Conservation (phyloP, 2,329 filamentous ascomycete species). For the Neophaeococcomyces mojaviensis region DNA sequence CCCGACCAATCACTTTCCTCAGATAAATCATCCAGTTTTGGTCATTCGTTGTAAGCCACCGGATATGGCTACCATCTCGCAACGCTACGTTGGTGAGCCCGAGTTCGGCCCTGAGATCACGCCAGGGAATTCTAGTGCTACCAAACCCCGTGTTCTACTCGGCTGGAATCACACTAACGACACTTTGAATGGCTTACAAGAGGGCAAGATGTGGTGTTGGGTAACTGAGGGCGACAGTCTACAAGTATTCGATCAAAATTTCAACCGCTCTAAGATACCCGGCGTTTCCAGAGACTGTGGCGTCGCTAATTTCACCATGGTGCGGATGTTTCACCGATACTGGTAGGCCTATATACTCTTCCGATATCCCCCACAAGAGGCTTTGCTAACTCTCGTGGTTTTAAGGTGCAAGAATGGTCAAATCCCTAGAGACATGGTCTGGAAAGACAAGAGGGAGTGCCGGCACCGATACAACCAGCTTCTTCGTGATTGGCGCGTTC, state of each 20-base stretch:
- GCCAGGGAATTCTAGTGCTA: not conserved
- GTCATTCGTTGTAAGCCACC: not conserved
- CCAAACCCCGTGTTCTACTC: not conserved
- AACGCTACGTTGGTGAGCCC: not conserved
- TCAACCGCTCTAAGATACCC: not conserved
- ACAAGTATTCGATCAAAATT: slow-evolving; percentile 3
- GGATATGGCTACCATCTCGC: not conserved
- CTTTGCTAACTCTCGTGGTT: too few relatives aligned
- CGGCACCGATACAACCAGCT: not conserved
- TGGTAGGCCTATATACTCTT: not conserved
- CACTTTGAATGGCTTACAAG: not conserved
- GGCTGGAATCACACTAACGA: slow-evolving; percentile 7
- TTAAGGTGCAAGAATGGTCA: not conserved
- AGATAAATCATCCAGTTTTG: not conserved
- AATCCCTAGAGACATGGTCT: not conserved
- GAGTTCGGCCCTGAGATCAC: slow-evolving; percentile 3
- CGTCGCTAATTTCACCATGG: slow-evolving; percentile 9
- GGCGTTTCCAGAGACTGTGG: slow-evolving; percentile 2
- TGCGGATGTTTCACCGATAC: slow-evolving; percentile 8
- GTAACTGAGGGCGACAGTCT: not conserved
- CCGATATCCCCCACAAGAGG: too few relatives aligned
- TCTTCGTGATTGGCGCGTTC: not conserved
- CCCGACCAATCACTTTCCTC: too few relatives aligned
- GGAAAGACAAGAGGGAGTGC: not conserved
- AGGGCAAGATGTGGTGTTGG: slow-evolving; percentile 3